Base-by-base conservation (phyloP, 2,329 filamentous ascomycete genomes). In the Monosporascus cannonballus region DNA sequence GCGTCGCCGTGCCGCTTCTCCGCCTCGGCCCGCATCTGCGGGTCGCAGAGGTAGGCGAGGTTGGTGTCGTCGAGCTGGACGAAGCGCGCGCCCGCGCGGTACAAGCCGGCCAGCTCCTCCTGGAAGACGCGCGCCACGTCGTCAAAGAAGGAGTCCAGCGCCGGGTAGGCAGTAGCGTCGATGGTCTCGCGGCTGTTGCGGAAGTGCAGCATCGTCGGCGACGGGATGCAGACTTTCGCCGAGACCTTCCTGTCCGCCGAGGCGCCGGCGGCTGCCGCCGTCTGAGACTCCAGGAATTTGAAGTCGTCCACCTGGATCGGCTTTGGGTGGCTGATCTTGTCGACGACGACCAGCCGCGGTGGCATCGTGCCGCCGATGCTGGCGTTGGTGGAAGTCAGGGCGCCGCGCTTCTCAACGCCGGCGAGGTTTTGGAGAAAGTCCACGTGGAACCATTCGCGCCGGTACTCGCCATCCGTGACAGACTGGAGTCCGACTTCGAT, bases 181-280 rank as follows among this genome's bases (percentile, higher is more conserved):
- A 81, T 81, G 59, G 71, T 72, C 22, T 79, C 76, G 34, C 78
- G 71, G 11, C 74, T 76, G 55, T 78, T 77, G 53, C 79, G 76
- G 73, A 83, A 82, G 64, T 82, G 79, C 49, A 81, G 74, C 79
- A 81, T 81, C n/a, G 79, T 82, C 14, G 79, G 79, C 41, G 69
- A 74, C 3, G 79, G 79, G 54, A 83, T 81, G 70, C 76, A 79
- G 34, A 82, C 78, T 64, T 83, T 83, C 41, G 75, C 72, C 2
- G 69, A 76, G 46, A 63, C 66, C 50, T 67, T 67, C 50, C 64
- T 68, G 49, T 66, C 67, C 27, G 59, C 51, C 18, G 51, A 51
- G 30, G 7, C 22, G n/a, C 20, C 46, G 47, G 59, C 59, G 41
- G 62, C 59, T 52, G 63, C 61, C 24, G 63, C 65, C 64, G 80